phyloP scores from a whole-genome alignment of 1,284 basidiomycete species.

The Lignosus rhinocerotis region DNA sequence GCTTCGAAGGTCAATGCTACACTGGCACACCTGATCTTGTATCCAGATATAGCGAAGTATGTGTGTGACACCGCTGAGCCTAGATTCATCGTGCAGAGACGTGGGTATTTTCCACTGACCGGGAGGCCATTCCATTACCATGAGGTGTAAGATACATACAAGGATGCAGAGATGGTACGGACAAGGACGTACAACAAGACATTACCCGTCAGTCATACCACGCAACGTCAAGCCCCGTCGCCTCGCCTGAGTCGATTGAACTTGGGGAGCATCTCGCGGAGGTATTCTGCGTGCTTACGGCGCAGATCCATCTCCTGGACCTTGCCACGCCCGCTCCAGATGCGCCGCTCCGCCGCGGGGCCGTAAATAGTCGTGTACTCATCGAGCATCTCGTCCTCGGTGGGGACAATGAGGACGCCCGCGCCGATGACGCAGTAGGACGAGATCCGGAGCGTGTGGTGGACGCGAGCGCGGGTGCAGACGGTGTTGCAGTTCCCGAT shows the following conservation, averaged over 20 bases:
- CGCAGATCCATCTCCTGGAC: constrained; percentile 83
- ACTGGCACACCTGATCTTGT: too few relatives aligned
- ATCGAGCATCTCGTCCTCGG: constrained; percentile 76
- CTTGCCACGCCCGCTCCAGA: constrained; percentile 86
- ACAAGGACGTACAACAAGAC: too few relatives aligned
- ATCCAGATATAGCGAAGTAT: too few relatives aligned
- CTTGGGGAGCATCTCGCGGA: constrained; percentile 88
- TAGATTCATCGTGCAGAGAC: too few relatives aligned
- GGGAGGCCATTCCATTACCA: too few relatives aligned
- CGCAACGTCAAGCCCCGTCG: constrained; percentile 18
- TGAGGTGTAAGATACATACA: too few relatives aligned
- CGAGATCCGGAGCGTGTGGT: constrained; percentile 76
- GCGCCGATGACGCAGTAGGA: constrained; percentile 84
- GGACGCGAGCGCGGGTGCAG: constrained; percentile 76
- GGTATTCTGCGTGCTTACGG: constrained; percentile 87
- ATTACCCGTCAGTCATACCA: too few relatives aligned
- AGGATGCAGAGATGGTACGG: too few relatives aligned
- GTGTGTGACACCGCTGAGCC: too few relatives aligned
- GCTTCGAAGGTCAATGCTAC: too few relatives aligned
- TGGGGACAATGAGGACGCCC: constrained; percentile 72
- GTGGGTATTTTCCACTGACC: too few relatives aligned
- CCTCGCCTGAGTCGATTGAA: constrained; percentile 63
- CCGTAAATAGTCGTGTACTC: constrained; percentile 88
- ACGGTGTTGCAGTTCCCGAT: constrained; percentile 87
- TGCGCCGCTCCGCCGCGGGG: constrained; percentile 65